phyloP scores from a whole-genome alignment of 306 rosid genomes.

The Glycine latifolia region DNA sequence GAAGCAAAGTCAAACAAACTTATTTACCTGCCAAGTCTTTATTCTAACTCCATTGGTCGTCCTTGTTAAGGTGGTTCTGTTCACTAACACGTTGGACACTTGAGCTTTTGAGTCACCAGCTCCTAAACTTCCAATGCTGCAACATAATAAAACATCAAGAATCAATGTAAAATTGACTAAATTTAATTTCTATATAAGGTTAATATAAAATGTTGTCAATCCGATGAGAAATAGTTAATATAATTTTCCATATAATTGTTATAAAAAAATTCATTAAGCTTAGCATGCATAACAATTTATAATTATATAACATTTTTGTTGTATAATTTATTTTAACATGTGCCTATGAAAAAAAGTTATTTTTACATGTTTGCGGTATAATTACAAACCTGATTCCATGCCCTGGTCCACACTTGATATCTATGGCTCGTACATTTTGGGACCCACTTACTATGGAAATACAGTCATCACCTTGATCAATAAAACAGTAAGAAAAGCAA shows the following conservation, averaged over 20 bases:
- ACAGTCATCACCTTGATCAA: constrained; percentile 80
- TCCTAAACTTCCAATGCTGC: constrained; percentile 93
- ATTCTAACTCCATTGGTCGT: constrained; percentile 89
- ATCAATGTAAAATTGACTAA: too few relatives aligned
- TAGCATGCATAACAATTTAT: too few relatives aligned
- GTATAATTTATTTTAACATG: too few relatives aligned
- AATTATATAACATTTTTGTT: too few relatives aligned
- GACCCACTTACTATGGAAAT: constrained; percentile 94
- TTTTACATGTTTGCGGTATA: neutral
- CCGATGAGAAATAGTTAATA: too few relatives aligned
- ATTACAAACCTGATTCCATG: constrained; percentile 84
- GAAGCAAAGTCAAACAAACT: neutral
- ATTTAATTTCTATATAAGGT: too few relatives aligned
- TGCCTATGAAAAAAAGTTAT: too few relatives aligned
- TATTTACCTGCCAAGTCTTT: constrained; percentile 88
- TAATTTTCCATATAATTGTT: too few relatives aligned
- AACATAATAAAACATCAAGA: neutral
- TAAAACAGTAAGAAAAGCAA: neutral
- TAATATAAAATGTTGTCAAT: too few relatives aligned
- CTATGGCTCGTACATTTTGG: constrained; percentile 56
- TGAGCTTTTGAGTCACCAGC: constrained; percentile 61
- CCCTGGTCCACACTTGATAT: constrained; percentile 85
- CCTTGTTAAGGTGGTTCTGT: constrained; percentile 62
- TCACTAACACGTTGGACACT: constrained; percentile 71
- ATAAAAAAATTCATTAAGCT: too few relatives aligned